These are phyloP conservation scores for Ceratocystis variospora DNA, from an alignment of 2,329 filamentous ascomycete species.

Conservation along the genomic window DNA sequence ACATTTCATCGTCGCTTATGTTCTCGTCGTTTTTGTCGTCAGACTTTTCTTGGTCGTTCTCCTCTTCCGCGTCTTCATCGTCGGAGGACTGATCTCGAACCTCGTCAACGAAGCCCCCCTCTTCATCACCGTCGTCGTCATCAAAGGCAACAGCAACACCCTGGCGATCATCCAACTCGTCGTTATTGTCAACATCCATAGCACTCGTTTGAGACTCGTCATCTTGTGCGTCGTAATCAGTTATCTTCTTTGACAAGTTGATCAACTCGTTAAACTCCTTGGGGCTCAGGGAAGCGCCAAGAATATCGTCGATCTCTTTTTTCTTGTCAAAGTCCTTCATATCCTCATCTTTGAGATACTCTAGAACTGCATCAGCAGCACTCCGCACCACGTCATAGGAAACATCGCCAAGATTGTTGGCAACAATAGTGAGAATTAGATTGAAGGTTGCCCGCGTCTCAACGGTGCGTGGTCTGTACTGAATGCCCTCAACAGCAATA, in stretches of 20 bases:
- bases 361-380: slow-evolving; percentile 80
- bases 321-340: slow-evolving; percentile 98
- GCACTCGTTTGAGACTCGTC: slow-evolving; percentile 40
- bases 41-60: slow-evolving; percentile 36
- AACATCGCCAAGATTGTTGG: slow-evolving; percentile 79
- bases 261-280: slow-evolving; percentile 96
- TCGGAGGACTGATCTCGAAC: slow-evolving; percentile 79
- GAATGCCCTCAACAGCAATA: slow-evolving; percentile 76
- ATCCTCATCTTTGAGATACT: slow-evolving; percentile 87
- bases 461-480: slow-evolving; percentile 80
- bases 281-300: slow-evolving; percentile 66
- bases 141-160: slow-evolving; percentile 97
- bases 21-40: slow-evolving; percentile 31
- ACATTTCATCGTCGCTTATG: slow-evolving; percentile 58
- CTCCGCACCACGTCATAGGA: slow-evolving; percentile 83
- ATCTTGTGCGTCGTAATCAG: slow-evolving; percentile 92
- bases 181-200: slow-evolving; percentile 42
- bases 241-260: slow-evolving; percentile 96
- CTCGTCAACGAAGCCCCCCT: slow-evolving; percentile 64
- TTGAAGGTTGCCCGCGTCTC: slow-evolving; percentile 90
- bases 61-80: slow-evolving; percentile 55
- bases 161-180: slow-evolving; percentile 82
- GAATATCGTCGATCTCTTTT: slow-evolving; percentile 85
- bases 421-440: slow-evolving; percentile 81
- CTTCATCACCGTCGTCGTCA: slow-evolving; percentile 75